These are phyloP conservation scores for Xylaria flabelliformis DNA, from an alignment of 495 filamentous ascomycete species.

Conservation along the genomic window DNA sequence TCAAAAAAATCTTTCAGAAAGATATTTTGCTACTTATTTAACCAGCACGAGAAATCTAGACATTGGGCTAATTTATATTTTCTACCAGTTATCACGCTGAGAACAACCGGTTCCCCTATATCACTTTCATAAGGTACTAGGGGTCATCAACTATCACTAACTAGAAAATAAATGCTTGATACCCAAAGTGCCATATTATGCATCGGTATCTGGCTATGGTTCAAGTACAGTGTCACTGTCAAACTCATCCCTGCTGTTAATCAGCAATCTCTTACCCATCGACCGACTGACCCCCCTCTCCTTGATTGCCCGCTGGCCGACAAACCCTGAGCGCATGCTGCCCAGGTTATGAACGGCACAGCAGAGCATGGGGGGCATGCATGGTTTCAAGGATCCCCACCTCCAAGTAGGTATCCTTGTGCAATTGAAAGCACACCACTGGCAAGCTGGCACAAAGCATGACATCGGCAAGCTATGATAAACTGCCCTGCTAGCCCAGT, in stretches of 20 bases:
- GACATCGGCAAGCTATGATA: constrained; percentile 14
- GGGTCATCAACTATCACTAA: background rate
- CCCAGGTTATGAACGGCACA: constrained; percentile 8
- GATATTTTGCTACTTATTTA: background rate
- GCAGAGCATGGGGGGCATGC: background rate
- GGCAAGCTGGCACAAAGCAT: background rate
- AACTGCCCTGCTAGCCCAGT: constrained; percentile 6
- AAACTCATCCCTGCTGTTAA: constrained; percentile 2
- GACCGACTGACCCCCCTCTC: background rate
- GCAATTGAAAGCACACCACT: constrained; percentile 5
- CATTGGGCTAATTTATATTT: background rate
- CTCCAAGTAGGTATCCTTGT: background rate
- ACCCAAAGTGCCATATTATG: background rate
- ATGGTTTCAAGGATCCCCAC: constrained; percentile 11
- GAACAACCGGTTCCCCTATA: background rate
- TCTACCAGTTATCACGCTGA: background rate
- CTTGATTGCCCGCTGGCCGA: background rate
- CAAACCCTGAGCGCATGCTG: constrained; percentile 15
- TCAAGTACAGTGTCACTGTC: background rate
- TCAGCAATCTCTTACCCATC: constrained; percentile 7
- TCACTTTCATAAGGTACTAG: background rate
- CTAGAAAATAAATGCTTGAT: background rate
- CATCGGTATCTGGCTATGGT: background rate
- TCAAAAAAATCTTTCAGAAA: background rate
- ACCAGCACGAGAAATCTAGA: background rate